These are phyloP conservation scores for Penicillium arizonense DNA, from an alignment of 495 filamentous ascomycete genomes.

Conservation along the genomic window DNA sequence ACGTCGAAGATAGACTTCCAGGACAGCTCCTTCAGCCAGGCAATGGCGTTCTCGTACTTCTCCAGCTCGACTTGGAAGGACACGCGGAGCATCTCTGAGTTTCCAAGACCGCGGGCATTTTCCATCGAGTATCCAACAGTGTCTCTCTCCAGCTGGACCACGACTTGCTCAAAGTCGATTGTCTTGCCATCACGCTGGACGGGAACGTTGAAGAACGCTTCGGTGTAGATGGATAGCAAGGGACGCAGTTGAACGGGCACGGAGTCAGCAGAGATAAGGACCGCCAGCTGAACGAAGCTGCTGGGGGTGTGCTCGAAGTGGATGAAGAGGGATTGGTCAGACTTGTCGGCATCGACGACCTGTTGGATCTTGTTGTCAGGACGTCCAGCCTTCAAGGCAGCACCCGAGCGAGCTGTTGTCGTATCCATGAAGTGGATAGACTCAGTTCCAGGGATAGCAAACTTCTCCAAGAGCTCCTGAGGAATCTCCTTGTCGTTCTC, in stretches of 20 bases:
- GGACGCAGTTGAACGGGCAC: constrained; percentile 76
- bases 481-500: constrained; percentile 83
- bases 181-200: constrained; percentile 73
- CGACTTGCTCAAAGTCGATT: constrained; percentile 87
- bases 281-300: constrained; percentile 80
- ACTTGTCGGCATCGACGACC: constrained; percentile 66
- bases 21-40: constrained; percentile 83
- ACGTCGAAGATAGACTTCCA: constrained; percentile 87
- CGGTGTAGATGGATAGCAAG: constrained; percentile 76
- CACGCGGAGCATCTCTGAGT: constrained; percentile 76
- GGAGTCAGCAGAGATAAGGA: constrained; percentile 73
- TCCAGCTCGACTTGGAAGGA: constrained; percentile 83
- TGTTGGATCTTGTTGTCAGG: constrained; percentile 71
- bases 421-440: constrained; percentile 94
- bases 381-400: constrained; percentile 66
- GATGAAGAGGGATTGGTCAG: constrained; percentile 76
- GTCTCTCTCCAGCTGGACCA: constrained; percentile 84
- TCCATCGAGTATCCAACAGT: constrained; percentile 80
- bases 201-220: constrained; percentile 92
- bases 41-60: constrained; percentile 78
- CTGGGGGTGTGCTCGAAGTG: constrained; percentile 93
- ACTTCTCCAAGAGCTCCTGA: constrained; percentile 69
- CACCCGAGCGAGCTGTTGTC: constrained; percentile 78
- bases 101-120: constrained; percentile 62
- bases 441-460: constrained; percentile 76